Conservation (phyloP, 441 rosid genomes). For the Eruca vesicaria region DNA sequence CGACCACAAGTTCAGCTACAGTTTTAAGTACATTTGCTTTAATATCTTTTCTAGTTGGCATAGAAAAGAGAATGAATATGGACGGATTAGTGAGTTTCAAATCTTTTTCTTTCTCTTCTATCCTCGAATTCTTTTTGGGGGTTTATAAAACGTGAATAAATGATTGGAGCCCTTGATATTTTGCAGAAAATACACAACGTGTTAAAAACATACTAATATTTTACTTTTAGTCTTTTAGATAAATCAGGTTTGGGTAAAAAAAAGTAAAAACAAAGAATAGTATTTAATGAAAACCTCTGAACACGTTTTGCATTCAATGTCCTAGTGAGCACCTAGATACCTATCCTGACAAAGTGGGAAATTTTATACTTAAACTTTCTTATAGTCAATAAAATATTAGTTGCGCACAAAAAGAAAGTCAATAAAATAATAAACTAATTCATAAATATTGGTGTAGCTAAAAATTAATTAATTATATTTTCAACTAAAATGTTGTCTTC, state of each 20-base stretch:
- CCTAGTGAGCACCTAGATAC: conserved; percentile 7
- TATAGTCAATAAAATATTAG: neutral
- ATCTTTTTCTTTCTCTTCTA: neutral
- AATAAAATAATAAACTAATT: neutral
- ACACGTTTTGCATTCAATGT: conserved; percentile 12
- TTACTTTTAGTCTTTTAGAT: neutral
- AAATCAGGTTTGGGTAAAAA: neutral
- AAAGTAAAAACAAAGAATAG: neutral
- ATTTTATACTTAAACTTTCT: neutral
- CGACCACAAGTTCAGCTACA: neutral
- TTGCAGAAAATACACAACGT: neutral
- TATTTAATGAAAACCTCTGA: conserved; percentile 5
- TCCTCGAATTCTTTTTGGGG: neutral
- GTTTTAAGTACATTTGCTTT: too few species aligned
- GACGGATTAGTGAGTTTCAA: neutral
- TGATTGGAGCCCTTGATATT: neutral
- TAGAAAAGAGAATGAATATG: neutral
- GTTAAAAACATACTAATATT: neutral
- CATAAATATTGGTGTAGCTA: neutral
- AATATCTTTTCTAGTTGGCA: neutral
- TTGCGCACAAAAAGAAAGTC: too few species aligned
- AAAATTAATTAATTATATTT: too few species aligned
- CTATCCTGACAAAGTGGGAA: neutral
- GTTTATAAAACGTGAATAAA: neutral
- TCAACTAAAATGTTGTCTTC: neutral